Base-by-base conservation (phyloP, 257 asterid genomes). In the Primulina eburnea region DNA sequence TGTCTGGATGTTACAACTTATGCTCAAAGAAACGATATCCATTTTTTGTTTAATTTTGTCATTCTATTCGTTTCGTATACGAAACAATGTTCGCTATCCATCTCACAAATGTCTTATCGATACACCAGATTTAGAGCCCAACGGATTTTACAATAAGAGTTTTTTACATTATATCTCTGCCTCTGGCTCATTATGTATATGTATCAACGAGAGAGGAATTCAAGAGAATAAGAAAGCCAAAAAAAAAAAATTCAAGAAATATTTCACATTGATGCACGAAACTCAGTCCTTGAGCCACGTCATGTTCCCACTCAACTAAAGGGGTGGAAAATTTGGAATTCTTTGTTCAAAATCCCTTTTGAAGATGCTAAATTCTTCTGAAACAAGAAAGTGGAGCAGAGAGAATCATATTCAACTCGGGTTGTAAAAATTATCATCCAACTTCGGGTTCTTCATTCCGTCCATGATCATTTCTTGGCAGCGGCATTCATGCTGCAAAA, bases 401-500 rank as follows among this genome's bases (percentile, higher is more conserved):
- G 62, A 66, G 74, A 69, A 65, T 63, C 43, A 68, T 58, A 28
- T 65, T 60, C n/a, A 56, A 20, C 18, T 57, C 20, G 56, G 43
- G 65, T 62, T 40, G 75, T 73, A 73, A 56, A 76, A 74, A 60
- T 71, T 65, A 43, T 73, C 79, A 37, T 59, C 77, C 75, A 59
- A n/a, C 52, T 67, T 64, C 14, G 68, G 68, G 62, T 83, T 70
- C 78, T 77, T 59, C 75, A 40, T 62, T 66, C 78, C 85, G 21
- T 87, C 89, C 2, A 52, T 79, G 65, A 80, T 53, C 81, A 85
- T 86, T 73, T 86, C 95, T 60, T 83, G 84, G 83, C 82, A 72
- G 50, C 95, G 86, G 84, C 97, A 91, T 78, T 88, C 91, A 40
- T 87, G 79, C 97, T 88, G 76, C 98, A 90, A 73, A 83, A 84